Evolutionary conservation across 257 asterid species (phyloP).

Genomic region (Capsicum chinense): DNA sequence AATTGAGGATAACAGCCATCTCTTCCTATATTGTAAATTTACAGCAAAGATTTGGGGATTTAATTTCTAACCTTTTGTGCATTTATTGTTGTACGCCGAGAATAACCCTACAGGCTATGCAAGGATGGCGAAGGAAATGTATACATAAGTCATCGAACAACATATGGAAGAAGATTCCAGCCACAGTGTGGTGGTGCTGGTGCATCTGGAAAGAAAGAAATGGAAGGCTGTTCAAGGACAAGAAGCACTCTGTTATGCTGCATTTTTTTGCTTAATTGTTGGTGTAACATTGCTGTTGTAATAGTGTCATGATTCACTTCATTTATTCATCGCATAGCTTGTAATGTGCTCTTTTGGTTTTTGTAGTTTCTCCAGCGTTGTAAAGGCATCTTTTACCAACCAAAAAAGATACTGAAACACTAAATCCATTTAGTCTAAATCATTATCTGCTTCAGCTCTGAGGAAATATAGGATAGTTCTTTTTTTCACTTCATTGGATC

Average conservation of each 20-base stretch:
- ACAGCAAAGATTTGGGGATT: not conserved
- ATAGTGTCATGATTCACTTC: not conserved
- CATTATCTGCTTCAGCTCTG: conserved; percentile 25
- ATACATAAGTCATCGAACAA: not conserved
- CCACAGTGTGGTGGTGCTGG: not conserved
- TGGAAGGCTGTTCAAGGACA: not conserved
- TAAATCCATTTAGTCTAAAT: conserved; percentile 10
- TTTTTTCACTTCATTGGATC: not conserved
- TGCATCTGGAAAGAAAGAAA: conserved; percentile 12
- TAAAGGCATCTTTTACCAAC: not conserved
- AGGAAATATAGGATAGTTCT: not conserved
- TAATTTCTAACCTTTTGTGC: not conserved
- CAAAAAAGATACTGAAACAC: not conserved
- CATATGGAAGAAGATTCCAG: conserved; percentile 5
- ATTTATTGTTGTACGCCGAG: not conserved
- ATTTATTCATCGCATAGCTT: not conserved
- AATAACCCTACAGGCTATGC: not conserved
- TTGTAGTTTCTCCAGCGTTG: conserved; percentile 3
- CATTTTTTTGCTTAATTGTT: not conserved
- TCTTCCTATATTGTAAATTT: conserved; percentile 8
- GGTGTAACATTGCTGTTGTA: not conserved
- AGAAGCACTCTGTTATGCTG: conserved; percentile 7
- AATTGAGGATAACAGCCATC: not conserved
- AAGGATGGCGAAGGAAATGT: not conserved
- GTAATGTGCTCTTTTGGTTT: conserved; percentile 7